Evolutionary conservation across 108 stramenopile species (phyloP).

Genomic region (Asterionellopsis glacialis): DNA sequence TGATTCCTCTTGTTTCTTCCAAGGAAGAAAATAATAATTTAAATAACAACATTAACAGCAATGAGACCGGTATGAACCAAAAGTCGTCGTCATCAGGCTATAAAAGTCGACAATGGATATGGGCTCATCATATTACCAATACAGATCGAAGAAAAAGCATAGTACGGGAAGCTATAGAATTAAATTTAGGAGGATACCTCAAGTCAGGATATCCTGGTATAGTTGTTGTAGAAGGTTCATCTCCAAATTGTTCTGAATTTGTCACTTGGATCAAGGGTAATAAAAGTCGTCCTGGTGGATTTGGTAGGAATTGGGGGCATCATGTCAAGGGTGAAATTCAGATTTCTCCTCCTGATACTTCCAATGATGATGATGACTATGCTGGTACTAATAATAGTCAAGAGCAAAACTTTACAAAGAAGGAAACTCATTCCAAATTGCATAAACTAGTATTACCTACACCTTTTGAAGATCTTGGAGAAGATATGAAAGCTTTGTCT

Average conservation of each 20-base stretch:
- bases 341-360: neutral
- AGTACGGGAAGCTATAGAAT: slow-evolving; percentile 31
- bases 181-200: slow-evolving; percentile 34
- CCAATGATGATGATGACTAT: no score
- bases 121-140: slow-evolving; percentile 56
- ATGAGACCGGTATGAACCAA: neutral
- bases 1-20: neutral
- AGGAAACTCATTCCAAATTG: no score
- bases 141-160: slow-evolving; percentile 27
- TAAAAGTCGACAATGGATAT: slow-evolving; percentile 43
- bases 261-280: slow-evolving; percentile 54
- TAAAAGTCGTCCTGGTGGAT: slow-evolving; percentile 51
- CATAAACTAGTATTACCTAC: slow-evolving; percentile 7
- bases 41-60: no score
- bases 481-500: slow-evolving; percentile 36
- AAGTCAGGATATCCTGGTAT: slow-evolving; percentile 57
- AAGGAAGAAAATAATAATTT: slow-evolving; percentile 3
- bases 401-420: no score
- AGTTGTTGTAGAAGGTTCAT: slow-evolving; percentile 39
- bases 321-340: slow-evolving; percentile 45
- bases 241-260: slow-evolving; percentile 30
- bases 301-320: slow-evolving; percentile 61
- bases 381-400: no score
- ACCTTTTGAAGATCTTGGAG: slow-evolving; percentile 33
- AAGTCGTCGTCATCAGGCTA: neutral